Percentiles rank a stretch among this genome's conserved stretches.
phyloP scores from a whole-genome alignment of 352 stramenopile species.

The Pythium aquatile region DNA sequence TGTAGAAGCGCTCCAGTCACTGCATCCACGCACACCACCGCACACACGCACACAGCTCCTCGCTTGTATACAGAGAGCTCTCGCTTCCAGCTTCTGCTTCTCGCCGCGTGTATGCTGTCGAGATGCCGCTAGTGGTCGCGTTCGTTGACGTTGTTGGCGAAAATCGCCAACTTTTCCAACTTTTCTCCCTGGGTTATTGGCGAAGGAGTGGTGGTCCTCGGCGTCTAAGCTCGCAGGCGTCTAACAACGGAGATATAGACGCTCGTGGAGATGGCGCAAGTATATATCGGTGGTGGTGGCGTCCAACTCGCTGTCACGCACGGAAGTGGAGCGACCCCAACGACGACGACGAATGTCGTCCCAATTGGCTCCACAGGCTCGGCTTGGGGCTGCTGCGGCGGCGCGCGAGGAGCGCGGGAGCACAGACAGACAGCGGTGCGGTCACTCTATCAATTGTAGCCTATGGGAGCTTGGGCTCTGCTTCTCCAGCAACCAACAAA shows the following conservation, averaged over 20 bases:
- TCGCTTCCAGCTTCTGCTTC: not conserved
- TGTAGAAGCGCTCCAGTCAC: not conserved
- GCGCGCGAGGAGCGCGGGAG: not conserved
- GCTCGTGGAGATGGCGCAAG: not conserved
- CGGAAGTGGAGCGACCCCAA: conserved; percentile 7
- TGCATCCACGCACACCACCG: not conserved
- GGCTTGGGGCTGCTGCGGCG: conserved; percentile 7
- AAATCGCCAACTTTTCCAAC: not conserved
- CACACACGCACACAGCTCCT: not conserved
- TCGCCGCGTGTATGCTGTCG: not conserved
- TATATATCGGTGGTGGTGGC: not conserved
- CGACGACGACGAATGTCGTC: conserved; percentile 16
- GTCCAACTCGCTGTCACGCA: not conserved
- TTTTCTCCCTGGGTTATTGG: not conserved
- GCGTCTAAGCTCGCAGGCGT: not conserved
- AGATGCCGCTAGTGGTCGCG: not conserved
- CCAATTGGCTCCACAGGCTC: conserved; percentile 17
- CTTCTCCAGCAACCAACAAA: conserved; percentile 24
- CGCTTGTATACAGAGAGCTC: not conserved
- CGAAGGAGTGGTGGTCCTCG: not conserved
- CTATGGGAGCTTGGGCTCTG: conserved; percentile 11
- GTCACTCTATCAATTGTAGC: conserved; percentile 4
- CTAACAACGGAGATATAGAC: not conserved
- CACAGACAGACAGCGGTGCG: conserved; percentile 2
- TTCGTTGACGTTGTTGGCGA: not conserved